Percentiles rank a stretch among this genome's conserved stretches.
Evolutionary conservation across 768 basidiomycete species (phyloP).

Genomic region (Tulasnella calospora): DNA sequence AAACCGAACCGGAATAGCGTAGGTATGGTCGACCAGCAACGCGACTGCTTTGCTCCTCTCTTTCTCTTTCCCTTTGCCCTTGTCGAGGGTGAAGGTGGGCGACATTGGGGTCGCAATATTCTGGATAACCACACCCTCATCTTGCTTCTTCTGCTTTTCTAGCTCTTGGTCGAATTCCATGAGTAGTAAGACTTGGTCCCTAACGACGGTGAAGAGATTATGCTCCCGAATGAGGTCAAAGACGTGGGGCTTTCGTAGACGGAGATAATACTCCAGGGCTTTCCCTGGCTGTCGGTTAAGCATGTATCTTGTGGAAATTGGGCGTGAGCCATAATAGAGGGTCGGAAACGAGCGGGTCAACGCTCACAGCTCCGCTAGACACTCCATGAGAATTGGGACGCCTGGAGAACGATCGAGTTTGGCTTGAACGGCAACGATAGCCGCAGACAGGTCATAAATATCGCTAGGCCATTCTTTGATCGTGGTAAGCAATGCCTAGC

Average conservation of each 20-base stretch:
- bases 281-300: slow-evolving; percentile 89
- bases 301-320: slow-evolving; percentile 54
- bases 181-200: slow-evolving; percentile 85
- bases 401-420: slow-evolving; percentile 64
- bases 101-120: neutral
- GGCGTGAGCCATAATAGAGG: neutral
- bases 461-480: slow-evolving; percentile 85
- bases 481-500: slow-evolving; percentile 65
- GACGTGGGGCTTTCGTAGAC: slow-evolving; percentile 79
- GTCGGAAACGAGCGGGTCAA: neutral
- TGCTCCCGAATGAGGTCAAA: slow-evolving; percentile 91
- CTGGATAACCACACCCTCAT: slow-evolving; percentile 38
- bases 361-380: slow-evolving; percentile 79
- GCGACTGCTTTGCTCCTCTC: slow-evolving; percentile 54
- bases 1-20: slow-evolving; percentile 81
- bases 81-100: slow-evolving; percentile 23
- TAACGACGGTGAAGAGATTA: slow-evolving; percentile 90
- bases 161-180: slow-evolving; percentile 94
- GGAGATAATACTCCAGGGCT: slow-evolving; percentile 84
- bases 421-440: slow-evolving; percentile 82
- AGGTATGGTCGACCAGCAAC: slow-evolving; percentile 85
- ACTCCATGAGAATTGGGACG: slow-evolving; percentile 76
- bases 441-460: slow-evolving; percentile 82
- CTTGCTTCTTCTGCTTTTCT: slow-evolving; percentile 51
- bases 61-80: slow-evolving; percentile 26